Conservation (phyloP, 176 grass and related monocot genomes). For the Musa beccarii region DNA sequence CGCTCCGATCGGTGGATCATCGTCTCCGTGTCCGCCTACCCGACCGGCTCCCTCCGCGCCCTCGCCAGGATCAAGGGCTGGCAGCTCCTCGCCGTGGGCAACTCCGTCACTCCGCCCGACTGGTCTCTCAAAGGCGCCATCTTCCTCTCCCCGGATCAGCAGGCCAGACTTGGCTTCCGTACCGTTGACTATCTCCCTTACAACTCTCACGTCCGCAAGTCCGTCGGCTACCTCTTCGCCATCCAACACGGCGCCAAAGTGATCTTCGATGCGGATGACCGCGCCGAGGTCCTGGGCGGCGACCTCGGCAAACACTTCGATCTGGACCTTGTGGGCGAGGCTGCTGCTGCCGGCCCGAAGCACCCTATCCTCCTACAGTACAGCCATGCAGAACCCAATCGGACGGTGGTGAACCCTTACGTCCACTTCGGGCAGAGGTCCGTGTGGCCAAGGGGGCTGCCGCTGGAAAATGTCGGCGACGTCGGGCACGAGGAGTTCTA, state of each 20-base stretch:
- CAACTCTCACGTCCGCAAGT: constrained; percentile 78
- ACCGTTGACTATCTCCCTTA: constrained; percentile 92
- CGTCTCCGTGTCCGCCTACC: constrained; percentile 67
- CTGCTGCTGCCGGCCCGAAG: constrained; percentile 26
- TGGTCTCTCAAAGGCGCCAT: constrained; percentile 94
- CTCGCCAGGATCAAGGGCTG: constrained; percentile 68
- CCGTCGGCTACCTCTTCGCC: constrained; percentile 82
- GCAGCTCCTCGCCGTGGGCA: constrained; percentile 87
- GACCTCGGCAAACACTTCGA: constrained; percentile 81
- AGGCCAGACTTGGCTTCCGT: constrained; percentile 81
- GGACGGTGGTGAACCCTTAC: constrained; percentile 88
- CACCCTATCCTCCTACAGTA: constrained; percentile 87
- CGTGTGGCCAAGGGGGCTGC: constrained; percentile 86
- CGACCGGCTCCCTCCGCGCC: constrained; percentile 49
- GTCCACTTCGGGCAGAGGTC: constrained; percentile 96
- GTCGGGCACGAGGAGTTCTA: constrained; percentile 89
- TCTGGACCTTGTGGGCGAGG: constrained; percentile 48
- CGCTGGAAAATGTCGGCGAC: constrained; percentile 75
- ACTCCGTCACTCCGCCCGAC: constrained; percentile 63
- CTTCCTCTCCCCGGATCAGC: constrained; percentile 89
- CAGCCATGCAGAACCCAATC: constrained; percentile 80
- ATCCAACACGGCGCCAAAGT: constrained; percentile 92
- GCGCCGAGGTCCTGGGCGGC: constrained; percentile 66
- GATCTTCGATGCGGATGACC: constrained; percentile 89
- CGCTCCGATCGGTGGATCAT: constrained; percentile 86